Percentiles rank a stretch among this genome's conserved stretches.
Evolutionary conservation across 106 monocot species (phyloP).

Genomic region (Dendrobium catenatum): DNA sequence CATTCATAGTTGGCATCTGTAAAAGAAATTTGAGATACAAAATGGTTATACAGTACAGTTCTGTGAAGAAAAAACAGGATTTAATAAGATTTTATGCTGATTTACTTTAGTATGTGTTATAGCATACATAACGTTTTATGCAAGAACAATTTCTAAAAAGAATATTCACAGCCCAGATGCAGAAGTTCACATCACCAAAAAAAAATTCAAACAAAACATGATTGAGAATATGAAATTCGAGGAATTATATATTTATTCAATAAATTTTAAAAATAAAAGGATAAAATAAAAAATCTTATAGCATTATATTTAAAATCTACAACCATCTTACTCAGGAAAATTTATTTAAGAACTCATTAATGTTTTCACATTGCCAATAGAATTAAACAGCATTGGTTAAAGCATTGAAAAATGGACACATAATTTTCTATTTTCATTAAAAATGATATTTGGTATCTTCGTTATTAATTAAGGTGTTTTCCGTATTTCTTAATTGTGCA

Average conservation of each 20-base stretch:
- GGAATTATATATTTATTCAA: too few relatives aligned
- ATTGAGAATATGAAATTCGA: too few relatives aligned
- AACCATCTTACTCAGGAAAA: background rate
- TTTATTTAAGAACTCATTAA: too few relatives aligned
- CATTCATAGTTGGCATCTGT: conserved; percentile 94
- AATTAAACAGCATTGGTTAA: background rate
- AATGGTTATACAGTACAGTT: background rate
- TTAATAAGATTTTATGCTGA: background rate
- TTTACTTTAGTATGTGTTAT: background rate
- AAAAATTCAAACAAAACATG: too few relatives aligned
- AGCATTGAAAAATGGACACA: background rate
- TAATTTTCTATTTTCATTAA: background rate
- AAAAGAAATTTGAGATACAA: background rate
- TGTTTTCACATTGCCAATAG: background rate
- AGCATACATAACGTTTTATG: too few relatives aligned
- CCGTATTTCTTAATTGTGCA: background rate
- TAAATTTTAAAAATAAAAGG: background rate
- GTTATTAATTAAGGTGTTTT: background rate
- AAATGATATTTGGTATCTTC: background rate
- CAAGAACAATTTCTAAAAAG: background rate
- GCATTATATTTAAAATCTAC: background rate
- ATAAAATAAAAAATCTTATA: background rate
- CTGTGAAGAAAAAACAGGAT: too few relatives aligned
- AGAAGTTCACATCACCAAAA: background rate
- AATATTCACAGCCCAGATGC: background rate